Conservation (phyloP, 306 rosid species). For the Cicer cuneatum region DNA sequence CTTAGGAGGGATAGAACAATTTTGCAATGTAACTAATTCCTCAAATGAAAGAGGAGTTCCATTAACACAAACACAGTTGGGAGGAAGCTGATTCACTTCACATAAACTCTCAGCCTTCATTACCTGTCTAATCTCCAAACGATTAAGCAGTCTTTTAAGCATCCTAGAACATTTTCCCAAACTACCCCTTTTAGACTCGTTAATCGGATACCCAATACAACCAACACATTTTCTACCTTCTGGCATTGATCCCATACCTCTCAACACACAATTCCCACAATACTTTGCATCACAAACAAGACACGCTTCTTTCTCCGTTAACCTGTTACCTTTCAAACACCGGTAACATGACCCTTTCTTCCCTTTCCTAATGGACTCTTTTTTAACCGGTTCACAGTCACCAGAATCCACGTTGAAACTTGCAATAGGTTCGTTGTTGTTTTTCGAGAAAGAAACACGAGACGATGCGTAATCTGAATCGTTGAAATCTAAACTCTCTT, state of each 20-base stretch:
- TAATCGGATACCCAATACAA: conserved; percentile 83
- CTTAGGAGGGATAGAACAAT: conserved; percentile 82
- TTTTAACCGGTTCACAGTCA: conserved; percentile 52
- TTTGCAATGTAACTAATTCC: conserved; percentile 71
- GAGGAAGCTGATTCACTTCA: conserved; percentile 91
- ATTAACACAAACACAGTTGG: conserved; percentile 79
- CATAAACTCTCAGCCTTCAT: conserved; percentile 88
- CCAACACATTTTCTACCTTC: conserved; percentile 96
- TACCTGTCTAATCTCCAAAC: conserved; percentile 81
- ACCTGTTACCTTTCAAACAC: conserved; percentile 83
- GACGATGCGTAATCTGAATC: conserved; percentile 88
- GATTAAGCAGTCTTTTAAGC: conserved; percentile 85
- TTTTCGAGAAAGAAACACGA: conserved; percentile 24
- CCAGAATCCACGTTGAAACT: conserved; percentile 61
- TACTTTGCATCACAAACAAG: conserved; percentile 94
- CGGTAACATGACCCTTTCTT: conserved; percentile 86
- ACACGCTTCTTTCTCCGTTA: conserved; percentile 90
- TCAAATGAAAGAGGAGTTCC: conserved; percentile 79
- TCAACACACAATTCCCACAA: conserved; percentile 84
- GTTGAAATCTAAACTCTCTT: conserved; percentile 71
- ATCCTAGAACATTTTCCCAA: conserved; percentile 91
- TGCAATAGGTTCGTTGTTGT: conserved; percentile 50
- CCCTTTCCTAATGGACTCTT: conserved; percentile 62
- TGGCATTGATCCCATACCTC: conserved; percentile 99
- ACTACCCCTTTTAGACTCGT: conserved; percentile 73